A percentile compares a stretch with the other conserved stretches of the same genome.
Conservation (phyloP, 371 early-diverging fungal genomes). For the Dentiscutata heterogama region DNA sequence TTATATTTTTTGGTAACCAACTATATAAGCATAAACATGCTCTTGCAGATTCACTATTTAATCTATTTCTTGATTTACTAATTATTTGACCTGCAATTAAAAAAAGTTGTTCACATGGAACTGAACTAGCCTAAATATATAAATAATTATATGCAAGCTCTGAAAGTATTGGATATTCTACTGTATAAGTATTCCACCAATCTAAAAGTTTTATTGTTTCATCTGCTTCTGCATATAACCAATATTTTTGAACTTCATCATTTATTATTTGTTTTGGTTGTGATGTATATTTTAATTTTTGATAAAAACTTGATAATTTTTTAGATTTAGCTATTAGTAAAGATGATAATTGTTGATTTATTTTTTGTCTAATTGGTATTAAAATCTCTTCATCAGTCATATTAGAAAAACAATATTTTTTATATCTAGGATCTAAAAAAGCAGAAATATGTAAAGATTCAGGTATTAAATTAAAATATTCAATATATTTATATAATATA, state of each 20-base stretch:
- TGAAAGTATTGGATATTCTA: too few species aligned
- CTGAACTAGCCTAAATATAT: neutral
- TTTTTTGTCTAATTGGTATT: neutral
- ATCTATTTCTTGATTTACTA: neutral
- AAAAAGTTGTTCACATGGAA: slow-evolving; percentile 29
- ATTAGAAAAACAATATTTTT: neutral
- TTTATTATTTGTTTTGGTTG: neutral
- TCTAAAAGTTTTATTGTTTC: too few species aligned
- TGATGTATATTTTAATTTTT: neutral
- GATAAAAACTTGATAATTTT: neutral
- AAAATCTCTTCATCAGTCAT: neutral
- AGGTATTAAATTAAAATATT: neutral
- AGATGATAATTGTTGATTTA: neutral
- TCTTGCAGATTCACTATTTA: neutral
- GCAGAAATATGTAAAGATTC: neutral
- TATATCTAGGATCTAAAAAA: slow-evolving; percentile 10
- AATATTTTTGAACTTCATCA: slow-evolving; percentile 6
- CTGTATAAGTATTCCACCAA: too few species aligned
- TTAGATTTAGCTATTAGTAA: neutral
- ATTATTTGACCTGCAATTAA: neutral
- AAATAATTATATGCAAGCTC: neutral
- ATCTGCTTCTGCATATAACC: neutral
- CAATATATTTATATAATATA: neutral
- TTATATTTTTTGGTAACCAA: too few species aligned
- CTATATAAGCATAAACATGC: neutral